phyloP scores from a whole-genome alignment of 495 filamentous ascomycete genomes.

The Cryomyces minteri region DNA sequence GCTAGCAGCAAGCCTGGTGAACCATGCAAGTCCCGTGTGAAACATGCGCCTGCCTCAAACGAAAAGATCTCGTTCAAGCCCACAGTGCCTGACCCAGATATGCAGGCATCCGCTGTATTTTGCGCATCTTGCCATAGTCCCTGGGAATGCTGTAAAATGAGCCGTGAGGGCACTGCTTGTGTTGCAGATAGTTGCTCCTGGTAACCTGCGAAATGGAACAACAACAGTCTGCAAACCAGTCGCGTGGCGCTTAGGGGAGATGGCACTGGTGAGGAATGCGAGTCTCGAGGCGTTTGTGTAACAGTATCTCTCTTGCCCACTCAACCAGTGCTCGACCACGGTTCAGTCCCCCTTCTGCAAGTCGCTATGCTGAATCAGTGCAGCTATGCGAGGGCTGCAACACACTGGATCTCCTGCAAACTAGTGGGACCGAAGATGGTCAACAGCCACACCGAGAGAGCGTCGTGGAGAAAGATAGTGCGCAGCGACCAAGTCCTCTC shows the following conservation, averaged over 20 bases:
- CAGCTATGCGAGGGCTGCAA: slow-evolving; percentile 3
- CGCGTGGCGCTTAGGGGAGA: neutral
- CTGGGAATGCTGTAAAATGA: slow-evolving; percentile 1
- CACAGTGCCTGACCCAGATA: neutral
- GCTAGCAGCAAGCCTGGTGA: no score
- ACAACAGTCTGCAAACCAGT: neutral
- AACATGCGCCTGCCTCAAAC: no score
- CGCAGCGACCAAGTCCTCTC: neutral
- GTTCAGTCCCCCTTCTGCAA: neutral
- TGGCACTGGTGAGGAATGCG: slow-evolving; percentile 10
- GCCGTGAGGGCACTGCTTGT: slow-evolving; percentile 2
- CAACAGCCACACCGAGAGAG: slow-evolving; percentile 1
- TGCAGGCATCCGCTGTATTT: slow-evolving; percentile 12
- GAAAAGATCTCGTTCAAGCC: no score
- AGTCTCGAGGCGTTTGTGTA: slow-evolving; percentile 5
- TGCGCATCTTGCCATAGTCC: slow-evolving; percentile 3
- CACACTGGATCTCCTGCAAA: slow-evolving; percentile 4
- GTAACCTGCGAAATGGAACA: slow-evolving; percentile 3
- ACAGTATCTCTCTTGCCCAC: slow-evolving; percentile 3
- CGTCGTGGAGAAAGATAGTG: neutral
- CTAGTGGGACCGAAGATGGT: slow-evolving; percentile 2
- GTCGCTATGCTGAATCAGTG: slow-evolving; percentile 1
- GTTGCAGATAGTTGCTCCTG: slow-evolving; percentile 2
- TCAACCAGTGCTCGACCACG: neutral
- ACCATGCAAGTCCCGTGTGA: no score